Evolutionary conservation across 805 yeast species (phyloP).

Genomic region (Candida piceae): DNA sequence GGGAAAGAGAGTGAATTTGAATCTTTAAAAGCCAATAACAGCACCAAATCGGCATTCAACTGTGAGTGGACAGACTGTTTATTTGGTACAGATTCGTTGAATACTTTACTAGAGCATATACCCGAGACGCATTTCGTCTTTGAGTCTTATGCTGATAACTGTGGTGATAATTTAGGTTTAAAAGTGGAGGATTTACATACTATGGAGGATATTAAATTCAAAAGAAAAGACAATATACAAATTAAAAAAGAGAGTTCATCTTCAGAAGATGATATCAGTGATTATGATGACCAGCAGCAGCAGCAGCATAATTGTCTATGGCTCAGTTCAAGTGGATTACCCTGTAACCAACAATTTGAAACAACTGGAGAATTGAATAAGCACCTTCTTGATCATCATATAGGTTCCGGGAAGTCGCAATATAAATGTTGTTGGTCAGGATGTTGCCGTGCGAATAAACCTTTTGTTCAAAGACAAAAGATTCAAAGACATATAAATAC

Average conservation of each 20-base stretch:
- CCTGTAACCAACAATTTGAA: constrained; percentile 48
- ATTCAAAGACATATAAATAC: constrained; percentile 79
- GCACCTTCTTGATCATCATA: constrained; percentile 65
- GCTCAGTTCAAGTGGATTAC: constrained; percentile 25
- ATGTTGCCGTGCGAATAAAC: constrained; percentile 59
- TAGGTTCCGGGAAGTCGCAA: constrained; percentile 65
- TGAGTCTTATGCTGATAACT: too few relatives aligned
- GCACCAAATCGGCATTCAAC: too few relatives aligned
- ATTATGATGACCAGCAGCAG: too few relatives aligned
- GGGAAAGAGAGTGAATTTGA: too few relatives aligned
- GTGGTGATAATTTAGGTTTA: too few relatives aligned
- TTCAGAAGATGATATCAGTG: constrained; percentile 8
- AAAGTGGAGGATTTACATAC: too few relatives aligned
- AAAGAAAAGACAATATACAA: too few relatives aligned
- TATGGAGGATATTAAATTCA: too few relatives aligned
- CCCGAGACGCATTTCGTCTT: constrained; percentile 28
- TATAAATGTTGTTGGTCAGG: constrained; percentile 76
- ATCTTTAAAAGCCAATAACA: too few relatives aligned
- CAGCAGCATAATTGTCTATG: constrained; percentile 34
- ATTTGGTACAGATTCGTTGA: constrained; percentile 47
- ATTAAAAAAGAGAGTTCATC: too few relatives aligned
- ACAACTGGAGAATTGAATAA: constrained; percentile 59
- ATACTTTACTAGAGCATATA: constrained; percentile 55
- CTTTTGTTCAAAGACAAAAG: constrained; percentile 81
- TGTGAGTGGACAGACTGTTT: constrained; percentile 81